Base-by-base conservation (phyloP, 179 eudicot species). In the Corrigiola litoralis region DNA sequence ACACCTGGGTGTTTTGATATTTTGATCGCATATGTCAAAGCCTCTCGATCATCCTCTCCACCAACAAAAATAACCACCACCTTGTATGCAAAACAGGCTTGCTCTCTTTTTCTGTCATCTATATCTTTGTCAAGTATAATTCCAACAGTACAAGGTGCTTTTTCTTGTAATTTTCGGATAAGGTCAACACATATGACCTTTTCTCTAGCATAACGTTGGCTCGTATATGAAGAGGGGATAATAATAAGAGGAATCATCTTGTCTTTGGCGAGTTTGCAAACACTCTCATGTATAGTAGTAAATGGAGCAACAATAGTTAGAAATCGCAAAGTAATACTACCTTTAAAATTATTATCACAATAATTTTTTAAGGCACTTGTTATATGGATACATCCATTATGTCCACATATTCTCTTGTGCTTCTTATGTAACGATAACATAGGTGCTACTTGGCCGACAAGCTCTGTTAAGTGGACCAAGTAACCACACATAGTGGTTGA, bases 351-450 rank as follows among this genome's bases (percentile, higher is more conserved):
- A 46, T 78, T 58, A 44, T 80, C 62, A 28, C 48, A 2, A 16
- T 52, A 80, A 17, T 61, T 70, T n/a, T 71, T 66, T 2, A 83
- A 66, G 36, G 82, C 79, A 23, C 64, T 72, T 41, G 64, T 52
- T n/a, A 83, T 83, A 27, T 72, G 81, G 51, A 72, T 62, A 34
- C 85, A 83, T 27, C 79, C 79, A 47, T 75, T 75, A 24, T 75
- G 65, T 14, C 54, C 47, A 28, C 79, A 75, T 40, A 52, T 45
- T 29, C 68, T 54, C 2, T 17, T 65, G 63, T 63, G 82, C 69
- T 66, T 66, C 51, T 56, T 64, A 47, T 83, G 87, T 42, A 42
- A 73, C 4, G 65, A 67, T 4, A 81, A 66, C 44, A 67, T 55
- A 0, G 85, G 82, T 1, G 72, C 63, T 12, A 79, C 78, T 25